phyloP scores from a whole-genome alignment of 345 rosid genomes.

The Populus deltoides region DNA sequence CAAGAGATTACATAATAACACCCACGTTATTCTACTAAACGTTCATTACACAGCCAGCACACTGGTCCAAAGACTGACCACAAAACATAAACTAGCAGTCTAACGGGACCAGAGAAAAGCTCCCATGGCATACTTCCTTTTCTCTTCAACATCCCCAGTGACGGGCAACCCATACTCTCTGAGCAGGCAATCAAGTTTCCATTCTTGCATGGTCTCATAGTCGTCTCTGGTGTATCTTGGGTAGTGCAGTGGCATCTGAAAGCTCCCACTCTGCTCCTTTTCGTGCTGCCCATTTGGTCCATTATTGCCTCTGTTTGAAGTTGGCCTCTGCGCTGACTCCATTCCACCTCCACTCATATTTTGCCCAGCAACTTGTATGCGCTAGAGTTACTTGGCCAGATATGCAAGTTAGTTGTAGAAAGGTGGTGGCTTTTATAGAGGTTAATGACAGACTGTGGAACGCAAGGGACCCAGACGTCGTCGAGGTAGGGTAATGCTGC shows the following conservation, averaged over 20 bases:
- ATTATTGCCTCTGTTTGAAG: not conserved
- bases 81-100: not conserved
- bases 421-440: not conserved
- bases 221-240: not conserved
- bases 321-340: slow-evolving; percentile 12
- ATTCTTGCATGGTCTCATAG: not conserved
- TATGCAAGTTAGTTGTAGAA: not conserved
- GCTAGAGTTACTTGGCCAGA: not conserved
- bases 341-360: not conserved
- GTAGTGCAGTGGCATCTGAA: not conserved
- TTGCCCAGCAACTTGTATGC: not conserved
- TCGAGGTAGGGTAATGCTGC: not conserved
- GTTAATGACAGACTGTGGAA: not conserved
- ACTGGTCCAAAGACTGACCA: not conserved
- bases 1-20: not conserved
- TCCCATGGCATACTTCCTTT: slow-evolving; percentile 25
- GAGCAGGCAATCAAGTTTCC: not conserved
- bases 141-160: slow-evolving; percentile 5
- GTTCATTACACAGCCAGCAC: not conserved
- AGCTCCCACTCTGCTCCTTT: not conserved
- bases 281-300: not conserved
- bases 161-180: not conserved
- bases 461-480: not conserved
- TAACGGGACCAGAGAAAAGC: slow-evolving; percentile 22
- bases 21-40: too few relatives aligned